Base-by-base conservation (phyloP, 2,329 filamentous ascomycete genomes). In the Diplodia scrobiculata region DNA sequence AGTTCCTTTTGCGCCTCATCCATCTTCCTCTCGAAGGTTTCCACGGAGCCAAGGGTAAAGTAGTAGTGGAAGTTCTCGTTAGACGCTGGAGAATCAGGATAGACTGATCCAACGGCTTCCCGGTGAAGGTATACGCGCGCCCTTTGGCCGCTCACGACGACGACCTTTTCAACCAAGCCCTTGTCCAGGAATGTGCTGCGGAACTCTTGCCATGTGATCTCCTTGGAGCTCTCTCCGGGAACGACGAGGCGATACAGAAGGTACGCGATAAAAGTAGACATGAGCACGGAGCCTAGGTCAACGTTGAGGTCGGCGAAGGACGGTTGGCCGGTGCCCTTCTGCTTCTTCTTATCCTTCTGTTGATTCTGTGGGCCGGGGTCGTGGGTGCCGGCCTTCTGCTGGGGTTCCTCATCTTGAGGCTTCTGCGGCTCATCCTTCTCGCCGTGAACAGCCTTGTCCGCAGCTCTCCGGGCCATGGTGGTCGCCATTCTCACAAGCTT, bases 141-240 rank as follows among this genome's bases (percentile, higher is more conserved):
- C 68, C 86, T 86, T 72, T 87, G 88, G 69, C 88, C 86, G 71
- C 92, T 88, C 62, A 97, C 85, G 38, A 96, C 89, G 19, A 89
- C 88, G 71, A 99, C 84, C 81, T 93, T 97, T 80, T 97, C 91
- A 21, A 99, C 93, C 27, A 99, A 84, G 7, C 95, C 95, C 83
- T 96, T 97, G 79, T 97, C 92, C 68, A 99, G 83, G 83, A 97
- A 98, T 36, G 92, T 95, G 71, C 87, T 93, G 69, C 91, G 85
- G 80, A 99, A 91, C 80, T 99, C 95, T 79, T 99, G 93, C 91
- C 92, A 99, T 65, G 95, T 98, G 67, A 99, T 97, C 75, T 99
- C 94, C 73, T 87, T 83, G 65, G 81, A 83, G 68, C 83, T 84
- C 69, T 90, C 88, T 21, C 84, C 84, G 3, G 88, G 88, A 67